Conservation (phyloP, 352 stramenopile species). For the Phytophthora tentaculata region DNA sequence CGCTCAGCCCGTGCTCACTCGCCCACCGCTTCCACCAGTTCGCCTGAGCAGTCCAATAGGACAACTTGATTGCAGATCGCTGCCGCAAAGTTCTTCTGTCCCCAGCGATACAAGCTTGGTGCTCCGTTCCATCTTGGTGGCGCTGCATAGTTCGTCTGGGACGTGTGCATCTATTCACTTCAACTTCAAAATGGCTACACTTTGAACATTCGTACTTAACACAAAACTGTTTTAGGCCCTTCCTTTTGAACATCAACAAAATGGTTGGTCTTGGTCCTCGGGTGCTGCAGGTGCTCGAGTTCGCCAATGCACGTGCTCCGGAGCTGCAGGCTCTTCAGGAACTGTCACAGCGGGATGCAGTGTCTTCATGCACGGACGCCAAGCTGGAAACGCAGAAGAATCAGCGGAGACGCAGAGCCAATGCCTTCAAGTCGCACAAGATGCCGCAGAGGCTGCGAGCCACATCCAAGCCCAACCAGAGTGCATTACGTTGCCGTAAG, state of each 20-base stretch:
- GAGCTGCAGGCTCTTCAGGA: constrained; percentile 83
- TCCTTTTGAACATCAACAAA: not conserved
- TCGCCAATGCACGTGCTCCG: constrained; percentile 66
- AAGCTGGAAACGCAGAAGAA: constrained; percentile 66
- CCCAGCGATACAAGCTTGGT: not conserved
- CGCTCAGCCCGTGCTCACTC: constrained; percentile 12
- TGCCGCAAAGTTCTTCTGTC: constrained; percentile 4
- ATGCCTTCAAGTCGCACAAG: constrained; percentile 79
- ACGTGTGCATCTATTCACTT: not conserved
- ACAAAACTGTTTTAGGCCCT: too few species aligned
- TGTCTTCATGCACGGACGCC: constrained; percentile 33
- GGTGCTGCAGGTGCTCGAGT: constrained; percentile 83
- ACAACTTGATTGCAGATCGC: constrained; percentile 17
- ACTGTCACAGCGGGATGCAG: constrained; percentile 40
- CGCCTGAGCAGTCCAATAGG: constrained; percentile 26
- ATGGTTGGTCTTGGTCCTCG: constrained; percentile 56
- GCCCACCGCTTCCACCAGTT: constrained; percentile 34
- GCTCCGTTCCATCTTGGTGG: not conserved
- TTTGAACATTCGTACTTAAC: too few species aligned
- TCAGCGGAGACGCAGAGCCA: constrained; percentile 72
- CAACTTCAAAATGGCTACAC: constrained; percentile 1
- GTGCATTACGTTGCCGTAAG: constrained; percentile 52
- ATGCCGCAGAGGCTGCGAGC: constrained; percentile 68
- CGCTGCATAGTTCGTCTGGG: too few species aligned
- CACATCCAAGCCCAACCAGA: constrained; percentile 8